Evolutionary conservation across 129 eudicot species (phyloP).

Genomic region (Heracleum sosnowskyi): DNA sequence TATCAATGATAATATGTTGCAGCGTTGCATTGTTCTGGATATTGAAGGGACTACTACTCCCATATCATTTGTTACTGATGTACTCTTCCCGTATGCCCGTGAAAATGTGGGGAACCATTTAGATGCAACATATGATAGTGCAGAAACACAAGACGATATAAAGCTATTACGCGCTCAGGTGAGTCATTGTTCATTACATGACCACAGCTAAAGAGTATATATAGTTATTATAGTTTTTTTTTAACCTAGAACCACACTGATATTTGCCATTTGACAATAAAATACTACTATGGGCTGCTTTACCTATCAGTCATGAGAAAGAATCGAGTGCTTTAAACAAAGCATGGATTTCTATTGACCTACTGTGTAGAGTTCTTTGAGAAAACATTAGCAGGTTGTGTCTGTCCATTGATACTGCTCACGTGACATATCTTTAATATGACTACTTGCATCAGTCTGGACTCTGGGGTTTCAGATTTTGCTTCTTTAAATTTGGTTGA

Average conservation of each 20-base stretch:
- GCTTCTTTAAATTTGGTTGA: background rate
- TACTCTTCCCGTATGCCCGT: slow-evolving; percentile 94
- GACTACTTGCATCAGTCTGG: background rate
- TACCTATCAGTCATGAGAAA: background rate
- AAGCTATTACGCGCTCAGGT: slow-evolving; percentile 74
- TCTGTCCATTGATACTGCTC: background rate
- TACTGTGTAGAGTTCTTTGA: background rate
- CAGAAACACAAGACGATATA: slow-evolving; percentile 80
- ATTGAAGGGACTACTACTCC: slow-evolving; percentile 99
- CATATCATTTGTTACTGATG: slow-evolving; percentile 87
- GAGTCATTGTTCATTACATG: slow-evolving; percentile 12
- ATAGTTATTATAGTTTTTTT: background rate
- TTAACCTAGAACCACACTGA: background rate
- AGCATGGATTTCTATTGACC: background rate
- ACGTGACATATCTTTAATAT: background rate
- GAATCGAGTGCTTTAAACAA: background rate
- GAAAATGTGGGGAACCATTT: slow-evolving; percentile 75
- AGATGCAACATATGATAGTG: slow-evolving; percentile 70
- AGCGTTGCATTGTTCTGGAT: slow-evolving; percentile 89
- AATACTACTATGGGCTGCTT: background rate
- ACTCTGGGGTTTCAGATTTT: background rate
- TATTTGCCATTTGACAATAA: background rate
- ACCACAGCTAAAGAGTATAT: background rate
- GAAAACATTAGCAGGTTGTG: background rate
- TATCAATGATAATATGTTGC: slow-evolving; percentile 20